Evolutionary conservation across 169 alveolate genomes (phyloP), one percentile per base, ranked within the genome.

Genomic region (Eimeria sp.): DNA sequence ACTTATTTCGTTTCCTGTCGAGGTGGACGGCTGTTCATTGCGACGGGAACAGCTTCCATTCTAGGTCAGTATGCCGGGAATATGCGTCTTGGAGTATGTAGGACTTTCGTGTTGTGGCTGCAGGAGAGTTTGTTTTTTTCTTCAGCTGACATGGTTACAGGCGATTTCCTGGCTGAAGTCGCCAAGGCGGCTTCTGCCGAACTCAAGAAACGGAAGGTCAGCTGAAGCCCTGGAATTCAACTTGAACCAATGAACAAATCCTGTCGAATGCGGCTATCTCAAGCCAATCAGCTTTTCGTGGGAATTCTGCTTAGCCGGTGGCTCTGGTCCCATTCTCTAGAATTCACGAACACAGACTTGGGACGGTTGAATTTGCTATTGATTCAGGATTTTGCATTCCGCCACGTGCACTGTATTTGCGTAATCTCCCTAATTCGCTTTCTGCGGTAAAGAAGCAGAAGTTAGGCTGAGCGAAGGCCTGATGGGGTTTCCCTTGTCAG

Each of bases 81-180:
- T 10, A 7, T 22, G 47, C 49, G 43, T 78, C 58, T 40, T 75
- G 43, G 58, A 20, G n/a, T n/a, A 9, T 30, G 11, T 82, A 25
- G 18, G 25, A 51, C 47, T 30, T 72, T 13, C 0, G 72, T 4
- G 22, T 25, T 30, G 92, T 40, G 76, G 40, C 63, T 58, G 51
- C 78, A 86, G 92, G 92, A 86, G 58, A 67, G 58, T 6, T 86
- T 40, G 40, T 86, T 86, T 61, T 10, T 86, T 22, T 86, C 92
- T 18, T 16, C 75, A 43, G 70, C 80, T 40, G 92, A 86, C 22
- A 27, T 20, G 27, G 78, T 70, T 57, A 30, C 58, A 7, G 75
- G 61, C 78, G 67, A 86, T 30, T 57, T 86, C 49, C 49, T 57
- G 92, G 47, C 75, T 27, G 92, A 86, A 57, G 78, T 86, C 43